Evolutionary conservation across 441 rosid species (phyloP), one percentile per base, ranked within the genome.

Genomic region (Omphalea diandra): DNA sequence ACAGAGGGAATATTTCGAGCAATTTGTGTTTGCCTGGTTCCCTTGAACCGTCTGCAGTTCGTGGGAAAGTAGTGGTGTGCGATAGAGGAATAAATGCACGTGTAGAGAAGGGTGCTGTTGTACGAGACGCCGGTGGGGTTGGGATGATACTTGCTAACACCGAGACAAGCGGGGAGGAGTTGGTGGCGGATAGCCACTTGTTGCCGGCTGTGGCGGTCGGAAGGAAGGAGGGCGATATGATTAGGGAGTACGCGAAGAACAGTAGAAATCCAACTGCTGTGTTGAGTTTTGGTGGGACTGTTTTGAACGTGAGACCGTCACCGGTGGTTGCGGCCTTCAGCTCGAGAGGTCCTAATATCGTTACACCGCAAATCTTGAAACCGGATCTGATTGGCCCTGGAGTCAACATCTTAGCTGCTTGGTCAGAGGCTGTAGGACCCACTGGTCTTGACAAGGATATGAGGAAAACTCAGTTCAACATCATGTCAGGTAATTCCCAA

Each of bases 291-390:
- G 83, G 87, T 20, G 97, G 98, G 63, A 90, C 98, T 0, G 86
- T 84, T 31, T 64, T 90, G 79, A 80, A 84, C 44, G 86, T 89
- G 22, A 69, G 44, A 27, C 97, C 98, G 0, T 89, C 98, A 0
- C 98, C 98, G 9, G 93, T 90, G 15, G 98, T 90, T 12, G 98
- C 98, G n/a, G 96, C 96, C 5, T 93, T 93, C 72, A 89, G 97
- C 70, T 90, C 98, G 0, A 76, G 98, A 56, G 98, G 98, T 20
- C 98, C 98, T 1, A 93, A 90, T 63, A 62, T 79, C 78, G 92
- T 90, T 29, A 90, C 96, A 2, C 88, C 90, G 11, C 90, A 90
- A 76, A 90, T 90, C 63, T 76, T 90, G 89, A 93, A 93, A 72
- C 98, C 98, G 40, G 98, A 93, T 79, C 81, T 93, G 64, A 89